Percentiles rank a stretch among this genome's conserved stretches.
These are phyloP conservation scores for Juglanconis juglandina DNA, from an alignment of 2,329 filamentous ascomycete species.

Conservation along the genomic window DNA sequence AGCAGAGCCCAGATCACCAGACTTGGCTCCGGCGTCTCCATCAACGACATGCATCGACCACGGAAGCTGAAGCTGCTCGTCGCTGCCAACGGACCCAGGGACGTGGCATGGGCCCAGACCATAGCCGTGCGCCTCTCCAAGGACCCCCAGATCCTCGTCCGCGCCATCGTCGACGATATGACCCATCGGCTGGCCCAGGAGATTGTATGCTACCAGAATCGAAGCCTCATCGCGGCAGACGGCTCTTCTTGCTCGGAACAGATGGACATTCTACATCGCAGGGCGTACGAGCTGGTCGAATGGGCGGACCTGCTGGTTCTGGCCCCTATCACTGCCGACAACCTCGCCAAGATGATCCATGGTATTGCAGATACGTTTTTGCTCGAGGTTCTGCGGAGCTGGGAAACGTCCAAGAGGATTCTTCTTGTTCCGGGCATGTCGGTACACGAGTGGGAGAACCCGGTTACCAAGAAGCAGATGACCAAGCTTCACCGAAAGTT, in stretches of 20 bases:
- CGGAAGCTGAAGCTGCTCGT: constrained; percentile 58
- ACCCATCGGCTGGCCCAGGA: constrained; percentile 61
- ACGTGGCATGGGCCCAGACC: constrained; percentile 63
- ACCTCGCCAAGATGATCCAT: constrained; percentile 81
- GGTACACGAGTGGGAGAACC: constrained; percentile 83
- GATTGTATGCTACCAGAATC: constrained; percentile 58
- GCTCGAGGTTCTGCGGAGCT: constrained; percentile 76
- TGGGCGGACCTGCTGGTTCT: constrained; percentile 88
- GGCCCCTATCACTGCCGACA: constrained; percentile 79
- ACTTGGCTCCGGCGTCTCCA: constrained; percentile 25
- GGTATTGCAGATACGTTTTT: constrained; percentile 79
- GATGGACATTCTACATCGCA: constrained; percentile 50
- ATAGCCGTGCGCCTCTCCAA: constrained; percentile 66
- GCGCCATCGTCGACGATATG: constrained; percentile 63
- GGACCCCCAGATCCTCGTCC: constrained; percentile 57
- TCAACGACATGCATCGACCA: constrained; percentile 37
- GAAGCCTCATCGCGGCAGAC: constrained; percentile 17
- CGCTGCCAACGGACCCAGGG: constrained; percentile 61
- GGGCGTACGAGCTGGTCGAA: constrained; percentile 66
- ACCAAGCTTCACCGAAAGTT: constrained; percentile 79
- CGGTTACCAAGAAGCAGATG: constrained; percentile 82
- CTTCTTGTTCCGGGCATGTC: constrained; percentile 87
- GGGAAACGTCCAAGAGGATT: constrained; percentile 83
- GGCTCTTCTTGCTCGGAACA: constrained; percentile 36
- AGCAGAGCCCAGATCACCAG: constrained; percentile 2